Evolutionary conservation across 2,329 filamentous ascomycete genomes (phyloP), one percentile per base, ranked within the genome.

Genomic region (Parascedosporium putredinis): DNA sequence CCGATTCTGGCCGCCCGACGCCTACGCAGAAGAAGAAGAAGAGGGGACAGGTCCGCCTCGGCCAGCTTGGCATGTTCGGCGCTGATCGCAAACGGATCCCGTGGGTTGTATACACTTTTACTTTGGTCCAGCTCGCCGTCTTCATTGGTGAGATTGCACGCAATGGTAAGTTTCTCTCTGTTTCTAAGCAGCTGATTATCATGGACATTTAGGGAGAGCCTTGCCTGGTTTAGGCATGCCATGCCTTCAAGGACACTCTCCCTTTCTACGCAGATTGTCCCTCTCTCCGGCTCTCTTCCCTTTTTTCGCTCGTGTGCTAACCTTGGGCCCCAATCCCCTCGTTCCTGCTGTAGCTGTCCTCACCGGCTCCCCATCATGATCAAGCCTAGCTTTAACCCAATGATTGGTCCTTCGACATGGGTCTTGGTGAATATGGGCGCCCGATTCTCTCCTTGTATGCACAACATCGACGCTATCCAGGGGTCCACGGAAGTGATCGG

Each of bases 381-480:
- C 48, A 79, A 91, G 50, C 93, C 93, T 1, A 76, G 75, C 14
- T 95, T 98, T 71, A 98, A 97, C 68, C 86, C 87, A 52, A 95
- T 98, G 88, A 95, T 98, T 60, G 93, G 93, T 0, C 93, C 93
- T 1, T 95, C 90, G 4, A 79, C 83, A 1, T 88, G 88, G 57
- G 81, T 97, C 22, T 79, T 95, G 59, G 95, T 97, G 71, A 95
- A 95, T 66, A 95, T 98, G 88, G 93, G 93, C 52, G 88, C 90
- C 36, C 83, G 93, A 54, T 98, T 87, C 62, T 80, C 86, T 3
- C 88, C 90, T 5, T 98, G 93, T 67, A 98, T 98, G 93, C 90
- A 91, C 70, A 88, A 86, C 57, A 76, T 86, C 55, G 64, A 77
- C 40, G 76, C 73, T 44, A 73, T 90, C 31, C 83, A 84, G 59